These are phyloP conservation scores for Magnolia changhungtana DNA, from an alignment of 164 flowering plant species.

Conservation along the genomic window DNA sequence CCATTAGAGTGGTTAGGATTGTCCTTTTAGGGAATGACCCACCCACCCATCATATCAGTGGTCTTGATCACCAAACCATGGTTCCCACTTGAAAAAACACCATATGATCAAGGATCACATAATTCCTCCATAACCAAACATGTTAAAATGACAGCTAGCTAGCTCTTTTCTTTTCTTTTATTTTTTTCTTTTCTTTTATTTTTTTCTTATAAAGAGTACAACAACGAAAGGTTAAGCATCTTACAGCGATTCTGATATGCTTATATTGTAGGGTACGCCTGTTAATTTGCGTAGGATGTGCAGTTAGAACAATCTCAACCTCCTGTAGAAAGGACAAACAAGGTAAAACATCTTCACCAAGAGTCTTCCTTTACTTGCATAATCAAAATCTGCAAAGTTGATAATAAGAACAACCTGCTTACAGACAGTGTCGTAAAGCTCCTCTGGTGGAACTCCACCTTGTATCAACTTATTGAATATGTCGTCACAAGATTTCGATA, in stretches of 20 bases:
- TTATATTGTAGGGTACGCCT: slow-evolving; percentile 85
- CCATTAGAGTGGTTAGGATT: neutral
- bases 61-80: neutral
- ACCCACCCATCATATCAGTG: neutral
- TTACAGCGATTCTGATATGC: slow-evolving; percentile 83
- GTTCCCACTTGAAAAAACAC: neutral
- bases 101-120: neutral
- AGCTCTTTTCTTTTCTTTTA: neutral
- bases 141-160: neutral
- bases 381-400: neutral
- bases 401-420: slow-evolving; percentile 50
- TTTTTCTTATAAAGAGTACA: neutral
- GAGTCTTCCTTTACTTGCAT: neutral
- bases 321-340: slow-evolving; percentile 45
- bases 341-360: neutral
- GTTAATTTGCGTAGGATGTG: slow-evolving; percentile 92
- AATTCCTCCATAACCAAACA: neutral
- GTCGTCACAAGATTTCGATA: slow-evolving; percentile 88
- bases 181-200: neutral
- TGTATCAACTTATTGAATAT: slow-evolving; percentile 66
- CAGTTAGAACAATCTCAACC: slow-evolving; percentile 90
- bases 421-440: slow-evolving; percentile 74
- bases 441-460: slow-evolving; percentile 71
- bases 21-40: neutral
- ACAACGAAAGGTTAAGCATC: slow-evolving; percentile 7